phyloP scores from a whole-genome alignment of 768 basidiomycete genomes.

The Termitomyces sp. region DNA sequence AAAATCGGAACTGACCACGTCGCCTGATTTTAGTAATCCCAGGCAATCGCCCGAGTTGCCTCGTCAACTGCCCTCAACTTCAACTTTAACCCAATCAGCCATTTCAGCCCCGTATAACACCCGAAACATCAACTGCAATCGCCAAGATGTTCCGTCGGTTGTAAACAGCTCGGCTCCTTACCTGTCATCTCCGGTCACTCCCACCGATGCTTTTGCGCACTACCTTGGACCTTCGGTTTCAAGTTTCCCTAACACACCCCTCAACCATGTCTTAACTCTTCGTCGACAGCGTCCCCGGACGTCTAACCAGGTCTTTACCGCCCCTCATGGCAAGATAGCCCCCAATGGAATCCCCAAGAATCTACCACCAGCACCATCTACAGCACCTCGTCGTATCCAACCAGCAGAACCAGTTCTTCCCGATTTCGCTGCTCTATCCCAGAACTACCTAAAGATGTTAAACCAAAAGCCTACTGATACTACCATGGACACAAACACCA shows the following conservation, averaged over 20 bases:
- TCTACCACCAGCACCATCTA: constrained; percentile 63
- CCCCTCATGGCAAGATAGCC: constrained; percentile 62
- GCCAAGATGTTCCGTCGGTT: constrained; percentile 42
- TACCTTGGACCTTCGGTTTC: constrained; percentile 55
- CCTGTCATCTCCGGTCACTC: constrained; percentile 31
- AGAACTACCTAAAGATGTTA: constrained; percentile 69
- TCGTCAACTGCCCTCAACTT: constrained; percentile 17
- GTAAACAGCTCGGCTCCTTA: constrained; percentile 45
- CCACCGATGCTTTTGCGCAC: constrained; percentile 31
- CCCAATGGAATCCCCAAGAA: constrained; percentile 77
- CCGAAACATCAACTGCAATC: constrained; percentile 23
- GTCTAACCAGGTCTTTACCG: constrained; percentile 55
- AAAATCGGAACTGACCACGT: constrained; percentile 45
- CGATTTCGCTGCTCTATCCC: constrained; percentile 46
- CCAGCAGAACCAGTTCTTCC: constrained; percentile 23
- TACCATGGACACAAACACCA: constrained; percentile 24
- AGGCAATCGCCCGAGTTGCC: constrained; percentile 51
- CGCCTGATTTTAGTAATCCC: constrained; percentile 45
- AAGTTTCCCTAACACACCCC: constrained; percentile 26
- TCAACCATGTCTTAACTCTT: constrained; percentile 56
- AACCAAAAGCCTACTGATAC: constrained; percentile 39
- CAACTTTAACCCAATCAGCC: constrained; percentile 31
- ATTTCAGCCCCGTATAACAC: constrained; percentile 42
- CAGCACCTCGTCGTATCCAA: constrained; percentile 40
- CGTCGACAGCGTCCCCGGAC: constrained; percentile 60